Percentiles rank a stretch among this genome's conserved stretches.
Conservation (phyloP, 2,329 filamentous ascomycete species). For the Colletotrichum somersetense region DNA sequence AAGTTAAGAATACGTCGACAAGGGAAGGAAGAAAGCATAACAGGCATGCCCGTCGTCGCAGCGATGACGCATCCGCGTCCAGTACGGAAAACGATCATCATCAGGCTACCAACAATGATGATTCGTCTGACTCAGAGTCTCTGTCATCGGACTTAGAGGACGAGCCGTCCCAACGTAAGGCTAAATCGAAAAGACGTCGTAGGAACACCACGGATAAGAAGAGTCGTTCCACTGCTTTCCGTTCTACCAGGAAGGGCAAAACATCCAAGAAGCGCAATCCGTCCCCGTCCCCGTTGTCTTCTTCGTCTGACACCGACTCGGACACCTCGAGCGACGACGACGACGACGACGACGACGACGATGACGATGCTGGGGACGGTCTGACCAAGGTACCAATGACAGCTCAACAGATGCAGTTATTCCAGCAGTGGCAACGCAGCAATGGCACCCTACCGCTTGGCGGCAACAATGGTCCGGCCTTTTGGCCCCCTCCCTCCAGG, state of each 20-base stretch:
- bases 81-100: background rate
- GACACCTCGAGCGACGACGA: background rate
- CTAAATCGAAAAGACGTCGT: conserved; percentile 15
- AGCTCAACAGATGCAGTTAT: conserved; percentile 14
- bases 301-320: conserved; percentile 12
- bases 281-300: background rate
- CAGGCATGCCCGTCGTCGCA: background rate
- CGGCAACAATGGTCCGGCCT: background rate
- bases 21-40: conserved; percentile 19
- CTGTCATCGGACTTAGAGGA: background rate
- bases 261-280: background rate
- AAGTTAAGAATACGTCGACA: conserved; percentile 3
- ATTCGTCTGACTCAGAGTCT: conserved; percentile 13
- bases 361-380: background rate
- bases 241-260: background rate
- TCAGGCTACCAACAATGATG: background rate
- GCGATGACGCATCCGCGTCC: background rate
- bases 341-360: background rate
- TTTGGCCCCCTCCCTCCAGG: conserved; percentile 11
- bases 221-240: background rate
- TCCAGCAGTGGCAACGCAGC: conserved; percentile 23
- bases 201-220: conserved; percentile 12
- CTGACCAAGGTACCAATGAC: conserved; percentile 25
- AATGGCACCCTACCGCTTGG: background rate
- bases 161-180: background rate